Evolutionary conservation across 305 asterid species (phyloP), one percentile per base, ranked within the genome.

Genomic region (Plantago coronopus): DNA sequence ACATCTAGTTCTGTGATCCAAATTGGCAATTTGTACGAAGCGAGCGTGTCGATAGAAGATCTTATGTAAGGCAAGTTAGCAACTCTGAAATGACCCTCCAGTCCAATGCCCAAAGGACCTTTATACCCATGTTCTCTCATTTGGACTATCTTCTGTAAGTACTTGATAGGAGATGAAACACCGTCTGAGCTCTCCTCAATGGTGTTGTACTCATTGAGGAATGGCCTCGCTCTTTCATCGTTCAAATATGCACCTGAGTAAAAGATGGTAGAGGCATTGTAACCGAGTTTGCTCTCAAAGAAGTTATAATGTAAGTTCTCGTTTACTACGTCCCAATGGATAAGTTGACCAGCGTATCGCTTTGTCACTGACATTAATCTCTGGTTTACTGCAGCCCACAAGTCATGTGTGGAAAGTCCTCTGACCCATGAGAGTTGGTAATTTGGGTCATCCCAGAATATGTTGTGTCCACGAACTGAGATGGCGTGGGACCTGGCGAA

Each of bases 1-100:
- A 84, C 88, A 42, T 83, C 95, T 71, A 86, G 48, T 48, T 89
- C 96, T 0, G 96, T 84, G 18, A 89, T 29, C 96, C 95, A 89
- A 12, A 86, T 77, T 11, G 94, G 91, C 65, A 81, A 45, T 21
- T 48, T 53, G 3, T 85, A 72, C 0, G 81, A 60, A 3, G 81
- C 84, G 51, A 88, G 87, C 0, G 46, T 10, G 63, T 86, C 96
- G 1, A 86, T 23, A 13, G 76, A 50, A 16, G 96, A 43, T 54
- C 96, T 70, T 6, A 84, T 2, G 62, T 86, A 86, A 43, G 96
- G 76, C 8, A 81, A 17, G 54, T 76, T 79, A 0, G 72, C 73
- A 55, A 17, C 4, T 2, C 2, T 9, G 44, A 88, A 86, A 78
- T 86, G 96, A 5, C 86, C 85, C 45, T 88, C 79, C n/a, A 82